Percentiles rank a stretch among this genome's conserved stretches.
Evolutionary conservation across 2,329 filamentous ascomycete genomes (phyloP).

Genomic region (Pseudogymnoascus verrucosus): DNA sequence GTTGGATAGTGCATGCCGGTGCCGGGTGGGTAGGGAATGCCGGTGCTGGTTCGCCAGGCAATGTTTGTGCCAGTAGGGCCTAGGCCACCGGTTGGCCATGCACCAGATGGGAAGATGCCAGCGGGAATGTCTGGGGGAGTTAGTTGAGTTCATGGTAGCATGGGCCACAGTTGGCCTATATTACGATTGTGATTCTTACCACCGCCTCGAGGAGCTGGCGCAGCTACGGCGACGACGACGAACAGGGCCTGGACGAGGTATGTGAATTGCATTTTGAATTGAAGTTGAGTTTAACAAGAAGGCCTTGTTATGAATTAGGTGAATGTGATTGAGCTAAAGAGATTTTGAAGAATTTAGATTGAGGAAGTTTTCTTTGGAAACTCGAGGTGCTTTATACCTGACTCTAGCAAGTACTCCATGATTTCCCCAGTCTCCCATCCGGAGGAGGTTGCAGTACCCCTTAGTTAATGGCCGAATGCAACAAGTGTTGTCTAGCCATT

Average conservation of each 20-base stretch:
- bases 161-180: neutral
- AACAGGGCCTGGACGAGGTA: neutral
- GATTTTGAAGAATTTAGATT: neutral
- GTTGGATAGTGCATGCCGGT: neutral
- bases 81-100: neutral
- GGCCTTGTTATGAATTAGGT: neutral
- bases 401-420: neutral
- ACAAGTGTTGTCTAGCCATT: neutral
- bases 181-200: neutral
- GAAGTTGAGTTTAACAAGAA: neutral
- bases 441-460: neutral
- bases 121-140: neutral
- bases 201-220: neutral
- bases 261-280: neutral
- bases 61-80: neutral
- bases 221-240: neutral
- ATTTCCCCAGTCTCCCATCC: neutral
- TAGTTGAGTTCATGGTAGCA: neutral
- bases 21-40: neutral
- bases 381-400: neutral
- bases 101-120: neutral
- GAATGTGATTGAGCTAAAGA: neutral
- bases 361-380: neutral
- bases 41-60: neutral
- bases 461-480: neutral